Evolutionary conservation across 192 early-diverging fungal genomes (phyloP).

Genomic region (Coemansia sp.): DNA sequence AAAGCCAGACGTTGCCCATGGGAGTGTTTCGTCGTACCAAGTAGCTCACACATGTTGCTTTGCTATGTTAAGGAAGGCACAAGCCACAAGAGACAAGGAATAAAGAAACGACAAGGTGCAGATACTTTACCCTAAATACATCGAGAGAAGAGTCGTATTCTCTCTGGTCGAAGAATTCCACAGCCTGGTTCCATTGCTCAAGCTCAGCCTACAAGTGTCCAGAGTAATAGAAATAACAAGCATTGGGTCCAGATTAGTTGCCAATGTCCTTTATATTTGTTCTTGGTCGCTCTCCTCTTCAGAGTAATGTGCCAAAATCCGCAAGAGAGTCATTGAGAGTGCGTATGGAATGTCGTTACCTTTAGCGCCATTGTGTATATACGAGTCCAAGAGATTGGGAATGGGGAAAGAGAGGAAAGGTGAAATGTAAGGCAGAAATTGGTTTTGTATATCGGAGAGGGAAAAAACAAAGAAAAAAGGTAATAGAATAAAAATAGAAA

Average conservation of each 20-base stretch:
- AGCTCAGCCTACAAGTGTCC: conserved; percentile 65
- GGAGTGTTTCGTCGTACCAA: no score
- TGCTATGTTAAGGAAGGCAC: no score
- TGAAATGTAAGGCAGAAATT: conserved; percentile 8
- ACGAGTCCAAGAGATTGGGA: conserved; percentile 4
- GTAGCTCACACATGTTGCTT: no score
- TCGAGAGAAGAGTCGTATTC: conserved; percentile 69
- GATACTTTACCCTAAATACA: conserved; percentile 63
- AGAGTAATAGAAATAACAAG: not conserved
- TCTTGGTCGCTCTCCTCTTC: no score
- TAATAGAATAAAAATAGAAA: conserved; percentile 15
- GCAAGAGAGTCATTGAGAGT: not conserved
- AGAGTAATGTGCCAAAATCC: no score
- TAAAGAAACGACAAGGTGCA: not conserved
- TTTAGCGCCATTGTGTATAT: conserved; percentile 31
- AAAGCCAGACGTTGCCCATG: no score
- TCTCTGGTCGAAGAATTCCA: conserved; percentile 71
- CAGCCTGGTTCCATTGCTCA: conserved; percentile 79
- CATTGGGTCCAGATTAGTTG: conserved; percentile 9
- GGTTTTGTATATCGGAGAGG: conserved; percentile 9
- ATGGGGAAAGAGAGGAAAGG: conserved; percentile 9
- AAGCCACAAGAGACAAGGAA: not conserved
- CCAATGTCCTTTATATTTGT: no score
- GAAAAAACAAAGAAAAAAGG: conserved; percentile 15
- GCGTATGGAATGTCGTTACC: conserved; percentile 6